Evolutionary conservation across 345 rosid genomes (phyloP), one percentile per base, ranked within the genome.

Genomic region (Ricinus communis): DNA sequence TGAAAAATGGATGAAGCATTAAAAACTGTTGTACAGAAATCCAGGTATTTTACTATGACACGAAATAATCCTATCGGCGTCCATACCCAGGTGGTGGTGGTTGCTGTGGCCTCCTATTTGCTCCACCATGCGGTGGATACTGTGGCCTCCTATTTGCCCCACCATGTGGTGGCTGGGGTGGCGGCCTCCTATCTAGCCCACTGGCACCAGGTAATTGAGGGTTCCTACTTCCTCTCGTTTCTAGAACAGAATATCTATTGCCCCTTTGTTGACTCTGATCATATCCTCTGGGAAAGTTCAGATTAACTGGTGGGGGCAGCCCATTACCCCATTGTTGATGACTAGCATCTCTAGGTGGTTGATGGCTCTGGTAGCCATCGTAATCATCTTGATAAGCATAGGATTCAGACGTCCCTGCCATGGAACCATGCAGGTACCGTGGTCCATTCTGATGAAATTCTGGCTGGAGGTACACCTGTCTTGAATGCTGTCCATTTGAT

Each of bases 181-280:
- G 54, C 8, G 43, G 68, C 12, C 80, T 24, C 15, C 47, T 3
- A 22, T 62, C 38, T 8, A 25, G 25, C 30, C 27, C 47, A 56
- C 61, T 15, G 2, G 38, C 65, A 21, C 80, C 82, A 36, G 60
- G 66, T 8, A 66, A 74, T 18, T 74, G 73, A 0, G 76, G 76
- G 69, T 67, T 22, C n/a, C 57, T 67, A 61, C 71, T 64, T 8
- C 64, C 53, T 62, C 80, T 79, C 22, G 82, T 12, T 68, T 78
- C 86, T 31, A 82, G 64, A 0, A 83, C 76, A 1, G 89, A 69
- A 76, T 36, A 86, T 12, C 82, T 76, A 71, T 78, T 83, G 53
- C 68, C 66, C 33, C 82, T 59, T 52, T 70, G 75, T 69, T 79
- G 83, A 73, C 69, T 75, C 30, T 79, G 78, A 55, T 68, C 71